Evolutionary conservation across 441 rosid species (phyloP).

Genomic region (Rhodomyrtus psidioides): DNA sequence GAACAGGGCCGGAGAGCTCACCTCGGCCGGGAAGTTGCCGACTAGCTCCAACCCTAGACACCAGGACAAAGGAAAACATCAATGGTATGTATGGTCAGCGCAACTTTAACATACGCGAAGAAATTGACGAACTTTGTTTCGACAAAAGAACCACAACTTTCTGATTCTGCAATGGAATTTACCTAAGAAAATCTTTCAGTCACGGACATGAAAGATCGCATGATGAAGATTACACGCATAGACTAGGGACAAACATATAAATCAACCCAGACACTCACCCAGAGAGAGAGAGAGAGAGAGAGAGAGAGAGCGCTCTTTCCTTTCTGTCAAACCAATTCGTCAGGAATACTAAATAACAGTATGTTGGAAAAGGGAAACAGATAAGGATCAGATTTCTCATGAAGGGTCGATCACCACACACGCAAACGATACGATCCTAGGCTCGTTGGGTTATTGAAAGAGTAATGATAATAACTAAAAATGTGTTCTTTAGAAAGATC

Average conservation of each 20-base stretch:
- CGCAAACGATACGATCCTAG: constrained; percentile 16
- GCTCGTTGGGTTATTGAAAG: background rate
- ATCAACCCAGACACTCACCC: background rate
- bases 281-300: background rate
- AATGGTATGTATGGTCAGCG: background rate
- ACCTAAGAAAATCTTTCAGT: background rate
- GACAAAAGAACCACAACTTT: background rate
- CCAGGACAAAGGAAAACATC: background rate
- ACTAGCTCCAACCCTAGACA: constrained; percentile 63
- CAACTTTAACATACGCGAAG: background rate
- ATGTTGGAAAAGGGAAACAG: constrained; percentile 12
- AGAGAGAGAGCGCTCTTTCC: background rate
- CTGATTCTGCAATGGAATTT: background rate
- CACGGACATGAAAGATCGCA: background rate
- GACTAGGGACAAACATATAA: background rate
- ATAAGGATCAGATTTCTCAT: background rate
- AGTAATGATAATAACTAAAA: background rate
- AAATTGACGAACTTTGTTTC: background rate
- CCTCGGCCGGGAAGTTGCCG: constrained; percentile 65
- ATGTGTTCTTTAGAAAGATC: background rate
- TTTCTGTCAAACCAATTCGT: constrained; percentile 9
- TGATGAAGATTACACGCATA: background rate
- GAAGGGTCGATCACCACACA: constrained; percentile 4
- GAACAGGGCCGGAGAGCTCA: constrained; percentile 58
- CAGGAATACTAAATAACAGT: constrained; percentile 39